A percentile compares a stretch with the other conserved stretches of the same genome.
phyloP scores from a whole-genome alignment of 306 rosid genomes.

The Ormosia emarginata region DNA sequence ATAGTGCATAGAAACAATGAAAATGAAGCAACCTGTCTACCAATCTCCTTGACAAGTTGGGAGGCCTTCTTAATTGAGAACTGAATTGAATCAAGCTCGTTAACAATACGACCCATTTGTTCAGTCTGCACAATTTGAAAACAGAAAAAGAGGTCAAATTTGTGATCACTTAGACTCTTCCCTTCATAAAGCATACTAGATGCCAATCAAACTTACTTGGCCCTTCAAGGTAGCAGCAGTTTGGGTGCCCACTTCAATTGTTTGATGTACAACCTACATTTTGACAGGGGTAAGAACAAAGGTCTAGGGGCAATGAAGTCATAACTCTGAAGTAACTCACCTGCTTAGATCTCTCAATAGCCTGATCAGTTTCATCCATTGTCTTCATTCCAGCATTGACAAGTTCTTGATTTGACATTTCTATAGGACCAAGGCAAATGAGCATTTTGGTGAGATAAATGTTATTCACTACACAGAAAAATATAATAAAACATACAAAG shows the following conservation, averaged over 20 bases:
- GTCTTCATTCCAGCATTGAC: slow-evolving; percentile 71
- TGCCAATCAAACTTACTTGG: slow-evolving; percentile 61
- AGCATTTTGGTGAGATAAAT: slow-evolving; percentile 21
- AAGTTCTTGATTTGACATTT: slow-evolving; percentile 97
- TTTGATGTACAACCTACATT: slow-evolving; percentile 82
- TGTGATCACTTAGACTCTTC: slow-evolving; percentile 15
- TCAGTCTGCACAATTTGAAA: slow-evolving; percentile 67
- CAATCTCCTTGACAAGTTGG: slow-evolving; percentile 98
- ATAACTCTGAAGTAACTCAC: slow-evolving; percentile 35
- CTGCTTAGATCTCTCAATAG: slow-evolving; percentile 84
- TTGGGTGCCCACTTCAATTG: slow-evolving; percentile 94
- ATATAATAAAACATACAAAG: not conserved
- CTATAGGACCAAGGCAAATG: slow-evolving; percentile 44
- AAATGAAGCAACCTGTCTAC: slow-evolving; percentile 75
- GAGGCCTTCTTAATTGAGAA: slow-evolving; percentile 98
- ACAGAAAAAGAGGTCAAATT: slow-evolving; percentile 25
- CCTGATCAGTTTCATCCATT: slow-evolving; percentile 98
- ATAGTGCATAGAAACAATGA: not conserved
- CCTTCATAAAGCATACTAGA: not conserved
- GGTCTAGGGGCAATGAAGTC: slow-evolving; percentile 1
- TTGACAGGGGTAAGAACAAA: slow-evolving; percentile 27
- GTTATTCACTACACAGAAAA: not conserved
- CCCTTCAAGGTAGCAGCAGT: slow-evolving; percentile 90
- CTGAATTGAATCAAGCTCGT: slow-evolving; percentile 95
- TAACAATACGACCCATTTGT: slow-evolving; percentile 97